Evolutionary conservation across 306 rosid genomes (phyloP), one percentile per base, ranked within the genome.

Genomic region (Carpinus fangiana): DNA sequence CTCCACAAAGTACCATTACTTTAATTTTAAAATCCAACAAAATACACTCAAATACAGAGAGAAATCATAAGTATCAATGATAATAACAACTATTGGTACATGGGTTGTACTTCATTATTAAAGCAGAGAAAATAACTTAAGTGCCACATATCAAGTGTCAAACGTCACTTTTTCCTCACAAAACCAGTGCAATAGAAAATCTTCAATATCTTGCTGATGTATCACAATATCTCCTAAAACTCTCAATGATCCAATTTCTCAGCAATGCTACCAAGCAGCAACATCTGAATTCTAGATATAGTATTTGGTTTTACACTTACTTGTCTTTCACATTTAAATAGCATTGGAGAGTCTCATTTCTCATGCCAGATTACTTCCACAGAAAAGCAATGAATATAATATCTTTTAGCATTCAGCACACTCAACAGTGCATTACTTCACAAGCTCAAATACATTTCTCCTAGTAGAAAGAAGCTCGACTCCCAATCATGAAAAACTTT

Each of bases 371-470:
- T 62, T 28, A 62, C 69, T 62, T 62, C 69, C 13, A 28, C 45
- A 28, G 11, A 62, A 62, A 31, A 16, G 21, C 43, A 60, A 74
- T 1, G 54, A 68, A 17, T 23, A 69, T 57, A 75, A 4, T 10
- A 57, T 62, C 57, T 70, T 9, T 23, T 7, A 12, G 34, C 75
- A 62, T 66, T 69, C 79, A 80, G 17, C 26, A 23, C 60, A 47
- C 53, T 74, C 53, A 12, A 17, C 13, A 62, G 31, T 62, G 28
- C 16, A 62, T 61, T 34, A 31, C n/a, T 62, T 62, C 14, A 20
- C 26, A 2, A 56, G 62, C 62, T 56, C 62, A 56, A 56, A n/a
- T 20, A 50, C 34, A 23, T 38, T 51, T 50, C 65, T 54, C 48
- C 80, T 16, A 21, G 46, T 8, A 70, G 56, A 21, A 17, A 52